Base-by-base conservation (phyloP, 345 rosid genomes). In the Boechera divaricarpa region DNA sequence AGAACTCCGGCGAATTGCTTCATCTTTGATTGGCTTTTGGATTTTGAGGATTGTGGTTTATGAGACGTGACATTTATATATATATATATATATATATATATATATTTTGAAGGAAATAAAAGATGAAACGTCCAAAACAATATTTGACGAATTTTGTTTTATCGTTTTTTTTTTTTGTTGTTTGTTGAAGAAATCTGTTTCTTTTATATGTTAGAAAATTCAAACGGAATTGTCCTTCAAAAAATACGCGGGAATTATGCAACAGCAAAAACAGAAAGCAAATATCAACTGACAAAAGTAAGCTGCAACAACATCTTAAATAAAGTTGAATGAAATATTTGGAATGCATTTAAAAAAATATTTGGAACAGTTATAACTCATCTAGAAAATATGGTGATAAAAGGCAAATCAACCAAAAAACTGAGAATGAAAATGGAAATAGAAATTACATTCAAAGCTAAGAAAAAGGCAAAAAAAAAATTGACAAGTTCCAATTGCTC, bases 1-100 rank as follows among this genome's bases (percentile, higher is more conserved):
- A 73, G 3, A 67, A 62, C 4, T 73, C 74, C 74, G 18, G 52
- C 5, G 70, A 60, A 73, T 15, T 73, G 78, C 15, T 53, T 67
- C 82, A 79, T 79, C 12, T 67, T 73, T 53, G 49, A 35, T 67
- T 42, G 26, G 10, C 0, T 38, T 60, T 24, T 41, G 59, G 54
- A 54, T 48, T 10, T 12, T 57, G 58, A 45, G 35, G 44, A 38
- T 63, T 44, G 45, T 63, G 62, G 24, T 10, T 58, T 11, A 16
- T n/a, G n/a, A n/a, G 28, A 28, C 18, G 2, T 18, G 21, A 10
- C 0, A 33, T 78, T 78, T 72, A 78, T 78, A 78, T n/a, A n/a
- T n/a, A n/a, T n/a, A n/a, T n/a, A n/a, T n/a, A n/a, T n/a, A n/a
- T n/a, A n/a, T n/a, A n/a, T n/a, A n/a, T n/a, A n/a, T n/a, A n/a